phyloP scores from a whole-genome alignment of 2,329 filamentous ascomycete species.

The Paracoccidioides lutzii region DNA sequence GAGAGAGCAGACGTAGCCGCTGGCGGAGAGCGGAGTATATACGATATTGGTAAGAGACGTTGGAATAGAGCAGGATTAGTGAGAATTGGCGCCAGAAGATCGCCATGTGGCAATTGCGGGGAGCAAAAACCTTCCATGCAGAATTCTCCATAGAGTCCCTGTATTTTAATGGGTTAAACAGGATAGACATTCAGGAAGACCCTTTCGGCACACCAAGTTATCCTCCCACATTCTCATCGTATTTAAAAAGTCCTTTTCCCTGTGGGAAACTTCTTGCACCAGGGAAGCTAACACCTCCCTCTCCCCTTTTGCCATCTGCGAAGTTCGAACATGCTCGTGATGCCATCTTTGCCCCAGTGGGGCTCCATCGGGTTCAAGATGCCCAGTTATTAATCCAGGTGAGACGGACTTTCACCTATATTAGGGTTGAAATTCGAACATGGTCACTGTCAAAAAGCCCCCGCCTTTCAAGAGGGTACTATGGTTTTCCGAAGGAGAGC shows the following conservation, averaged over 20 bases:
- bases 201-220: not conserved
- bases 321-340: no score
- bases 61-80: not conserved
- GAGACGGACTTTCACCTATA: not conserved
- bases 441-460: constrained; percentile 10
- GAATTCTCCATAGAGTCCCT: not conserved
- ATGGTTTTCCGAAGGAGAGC: constrained; percentile 18
- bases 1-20: no score
- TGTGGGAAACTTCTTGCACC: no score
- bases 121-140: not conserved
- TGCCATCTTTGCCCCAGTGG: no score
- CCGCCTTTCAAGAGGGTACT: constrained; percentile 20
- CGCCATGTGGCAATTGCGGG: not conserved
- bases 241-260: no score
- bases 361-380: not conserved
- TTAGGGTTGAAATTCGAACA: not conserved
- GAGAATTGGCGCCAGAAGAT: not conserved
- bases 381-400: not conserved
- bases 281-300: no score
- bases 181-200: no score
- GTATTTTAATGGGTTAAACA: no score
- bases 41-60: not conserved
- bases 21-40: not conserved
- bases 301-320: no score
- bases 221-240: no score